phyloP scores from a whole-genome alignment of 148 eudicot species.

The Limonium bicolor region DNA sequence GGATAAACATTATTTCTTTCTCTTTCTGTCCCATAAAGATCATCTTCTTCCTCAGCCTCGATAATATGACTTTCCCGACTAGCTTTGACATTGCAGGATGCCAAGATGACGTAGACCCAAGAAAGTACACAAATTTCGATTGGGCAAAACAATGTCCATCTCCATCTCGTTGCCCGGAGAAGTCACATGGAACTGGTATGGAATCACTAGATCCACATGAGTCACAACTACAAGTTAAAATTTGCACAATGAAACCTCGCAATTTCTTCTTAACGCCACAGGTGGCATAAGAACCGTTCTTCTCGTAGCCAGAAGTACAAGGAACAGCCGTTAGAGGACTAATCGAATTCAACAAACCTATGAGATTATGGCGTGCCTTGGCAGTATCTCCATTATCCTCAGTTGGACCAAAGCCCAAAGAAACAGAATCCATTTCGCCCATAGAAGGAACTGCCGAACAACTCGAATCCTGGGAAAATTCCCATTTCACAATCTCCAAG shows the following conservation, averaged over 20 bases:
- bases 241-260: slow-evolving; percentile 42
- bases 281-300: not conserved
- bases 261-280: slow-evolving; percentile 9
- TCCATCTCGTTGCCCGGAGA: not conserved
- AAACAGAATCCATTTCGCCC: slow-evolving; percentile 11
- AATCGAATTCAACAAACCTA: slow-evolving; percentile 38
- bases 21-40: slow-evolving; percentile 45
- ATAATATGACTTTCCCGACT: slow-evolving; percentile 28
- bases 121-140: slow-evolving; percentile 37
- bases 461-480: slow-evolving; percentile 4
- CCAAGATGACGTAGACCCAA: slow-evolving; percentile 43
- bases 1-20: slow-evolving; percentile 48
- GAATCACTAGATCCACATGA: slow-evolving; percentile 19
- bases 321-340: slow-evolving; percentile 59
- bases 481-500: slow-evolving; percentile 63
- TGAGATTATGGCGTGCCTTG: slow-evolving; percentile 19
- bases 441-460: not conserved
- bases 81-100: slow-evolving; percentile 41
- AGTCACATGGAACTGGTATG: not conserved
- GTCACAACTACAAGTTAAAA: slow-evolving; percentile 42
- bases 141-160: slow-evolving; percentile 21
- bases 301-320: slow-evolving; percentile 11
- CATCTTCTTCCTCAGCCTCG: slow-evolving; percentile 56
- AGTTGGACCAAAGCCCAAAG: slow-evolving; percentile 10
- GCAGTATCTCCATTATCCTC: slow-evolving; percentile 7